Evolutionary conservation across 169 alveolate genomes (phyloP).

Genomic region (Cryptosporidium canis): DNA sequence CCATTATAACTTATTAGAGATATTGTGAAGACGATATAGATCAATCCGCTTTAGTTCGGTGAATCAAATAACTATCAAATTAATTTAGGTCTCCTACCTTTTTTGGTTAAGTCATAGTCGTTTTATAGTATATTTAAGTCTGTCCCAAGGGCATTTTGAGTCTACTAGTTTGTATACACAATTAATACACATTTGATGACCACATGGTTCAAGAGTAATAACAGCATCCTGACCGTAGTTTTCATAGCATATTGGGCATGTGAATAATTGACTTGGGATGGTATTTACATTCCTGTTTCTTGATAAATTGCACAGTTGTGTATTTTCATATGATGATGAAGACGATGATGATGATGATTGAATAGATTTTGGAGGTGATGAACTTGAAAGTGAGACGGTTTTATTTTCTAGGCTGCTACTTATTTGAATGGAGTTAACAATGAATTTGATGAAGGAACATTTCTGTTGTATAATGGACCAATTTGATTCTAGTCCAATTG

Average conservation of each 20-base stretch:
- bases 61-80: background rate
- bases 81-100: background rate
- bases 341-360: background rate
- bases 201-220: conserved; percentile 41
- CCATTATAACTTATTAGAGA: too few species aligned
- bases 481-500: background rate
- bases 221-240: background rate
- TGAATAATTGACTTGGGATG: background rate
- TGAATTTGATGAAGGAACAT: background rate
- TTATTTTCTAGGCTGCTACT: background rate
- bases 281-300: background rate
- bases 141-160: conserved; percentile 67
- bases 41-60: background rate
- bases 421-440: conserved; percentile 2
- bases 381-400: background rate
- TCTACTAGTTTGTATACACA: conserved; percentile 41
- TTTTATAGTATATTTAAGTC: conserved; percentile 12
- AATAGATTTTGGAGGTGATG: background rate
- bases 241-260: conserved; percentile 63
- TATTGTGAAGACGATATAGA: too few species aligned
- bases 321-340: conserved; percentile 5
- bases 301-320: background rate
- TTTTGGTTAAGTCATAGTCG: too few species aligned
- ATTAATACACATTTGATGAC: conserved; percentile 31
- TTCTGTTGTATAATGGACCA: conserved; percentile 4